These are phyloP conservation scores for Saccharomyces uvarum DNA, from an alignment of 1,139 yeast genomes.

Conservation along the genomic window DNA sequence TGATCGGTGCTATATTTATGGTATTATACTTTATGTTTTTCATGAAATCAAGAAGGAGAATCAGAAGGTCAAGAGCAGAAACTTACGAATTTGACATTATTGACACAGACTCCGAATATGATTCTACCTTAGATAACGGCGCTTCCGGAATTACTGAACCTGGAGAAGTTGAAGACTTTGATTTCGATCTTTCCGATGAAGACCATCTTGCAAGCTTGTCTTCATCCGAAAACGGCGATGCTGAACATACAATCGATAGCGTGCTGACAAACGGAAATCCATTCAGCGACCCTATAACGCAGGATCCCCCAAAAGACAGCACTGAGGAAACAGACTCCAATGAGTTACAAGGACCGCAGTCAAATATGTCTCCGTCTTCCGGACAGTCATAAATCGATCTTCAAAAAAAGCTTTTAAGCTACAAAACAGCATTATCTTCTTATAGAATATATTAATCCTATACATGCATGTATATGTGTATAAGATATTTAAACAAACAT, in stretches of 20 bases:
- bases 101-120: constrained; percentile 42
- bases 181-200: constrained; percentile 30
- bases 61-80: constrained; percentile 57
- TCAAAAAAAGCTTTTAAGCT: neutral
- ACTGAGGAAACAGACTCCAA: neutral
- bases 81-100: constrained; percentile 76
- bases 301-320: neutral
- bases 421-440: neutral
- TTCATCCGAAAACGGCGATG: neutral
- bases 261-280: neutral
- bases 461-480: neutral
- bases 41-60: constrained; percentile 41
- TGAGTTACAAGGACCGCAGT: neutral
- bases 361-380: neutral
- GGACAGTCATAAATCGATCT: neutral
- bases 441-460: constrained; percentile 1
- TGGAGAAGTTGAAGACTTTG: constrained; percentile 25
- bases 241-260: neutral
- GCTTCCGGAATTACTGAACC: constrained; percentile 10
- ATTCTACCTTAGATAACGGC: constrained; percentile 24
- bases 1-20: constrained; percentile 51
- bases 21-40: constrained; percentile 45
- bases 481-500: neutral
- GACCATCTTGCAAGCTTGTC: constrained; percentile 11
- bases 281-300: neutral